Conservation (phyloP, 495 filamentous ascomycete genomes). For the Clohesyomyces aquaticus region DNA sequence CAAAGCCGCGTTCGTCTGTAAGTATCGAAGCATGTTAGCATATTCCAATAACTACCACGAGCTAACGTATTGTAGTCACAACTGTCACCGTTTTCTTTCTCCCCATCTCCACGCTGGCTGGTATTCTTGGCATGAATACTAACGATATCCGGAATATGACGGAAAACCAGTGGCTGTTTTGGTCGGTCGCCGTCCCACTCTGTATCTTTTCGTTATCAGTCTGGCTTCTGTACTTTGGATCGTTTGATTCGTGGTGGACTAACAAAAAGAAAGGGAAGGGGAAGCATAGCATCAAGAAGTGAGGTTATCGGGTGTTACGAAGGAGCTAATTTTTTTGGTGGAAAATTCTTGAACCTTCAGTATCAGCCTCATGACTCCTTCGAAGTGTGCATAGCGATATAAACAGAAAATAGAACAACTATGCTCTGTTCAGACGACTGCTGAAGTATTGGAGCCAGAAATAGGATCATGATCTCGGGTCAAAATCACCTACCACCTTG, state of each 20-base stretch:
- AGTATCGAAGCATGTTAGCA: too few species aligned
- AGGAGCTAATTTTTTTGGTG: too few species aligned
- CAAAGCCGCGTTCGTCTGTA: conserved; percentile 42
- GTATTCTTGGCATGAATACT: conserved; percentile 46
- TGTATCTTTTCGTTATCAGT: conserved; percentile 3
- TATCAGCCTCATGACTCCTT: too few species aligned
- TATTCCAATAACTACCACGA: not conserved
- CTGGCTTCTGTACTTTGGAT: conserved; percentile 6
- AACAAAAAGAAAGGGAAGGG: not conserved
- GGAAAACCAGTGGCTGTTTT: conserved; percentile 28
- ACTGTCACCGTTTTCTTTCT: conserved; percentile 51
- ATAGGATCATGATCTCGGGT: too few species aligned
- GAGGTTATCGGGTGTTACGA: too few species aligned
- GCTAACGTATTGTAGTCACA: conserved; percentile 15
- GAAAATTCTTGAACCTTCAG: too few species aligned
- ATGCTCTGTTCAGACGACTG: too few species aligned
- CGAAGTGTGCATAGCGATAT: too few species aligned
- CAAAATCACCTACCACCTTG: too few species aligned
- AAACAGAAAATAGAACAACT: too few species aligned
- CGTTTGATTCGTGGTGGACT: conserved; percentile 10
- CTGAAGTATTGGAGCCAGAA: too few species aligned
- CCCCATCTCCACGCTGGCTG: conserved; percentile 47
- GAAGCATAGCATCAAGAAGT: too few species aligned
- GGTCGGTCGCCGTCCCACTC: conserved; percentile 31
- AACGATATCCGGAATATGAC: conserved; percentile 30